Base-by-base conservation (phyloP, 2,329 filamentous ascomycete species). In the Sporothrix euskadiensis region DNA sequence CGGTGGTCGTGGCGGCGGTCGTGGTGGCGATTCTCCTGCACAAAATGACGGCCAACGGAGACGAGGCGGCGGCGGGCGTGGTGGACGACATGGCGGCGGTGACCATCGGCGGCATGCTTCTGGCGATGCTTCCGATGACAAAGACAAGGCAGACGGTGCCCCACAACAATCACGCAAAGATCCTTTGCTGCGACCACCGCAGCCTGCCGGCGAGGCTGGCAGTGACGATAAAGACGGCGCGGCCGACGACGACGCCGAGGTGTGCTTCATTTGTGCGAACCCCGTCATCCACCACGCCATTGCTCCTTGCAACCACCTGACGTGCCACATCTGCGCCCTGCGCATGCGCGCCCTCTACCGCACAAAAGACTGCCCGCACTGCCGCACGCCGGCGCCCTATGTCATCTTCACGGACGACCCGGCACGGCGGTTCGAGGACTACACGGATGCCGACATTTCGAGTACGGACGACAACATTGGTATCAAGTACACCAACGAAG, bases 191-290 rank as follows among this genome's bases (percentile, higher is more conserved):
- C 71, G 41, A 71, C 49, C 69, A 30, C 47, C 71, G 30, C 65
- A 71, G 49, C 69, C 66, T 52, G 22, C 69, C 4, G 71, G 73
- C 22, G 68, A 44, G 7, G 26, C 47, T n/a, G 72, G 19, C 35
- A 71, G 41, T 7, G 72, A 61, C 52, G 75, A 39, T 54, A 74
- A 47, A 6, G 65, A 59, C 59, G 75, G 63, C 30, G 74, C n/a
- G 1, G 75, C 71, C 32, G 75, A 74, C 54, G 76, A 76, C 41
- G 92, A 94, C 73, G 91, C 87, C 35, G 94, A 98, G 75, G 88
- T 98, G 75, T 99, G 96, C 88, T 98, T 98, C 83, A 99, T 99
- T 79, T 99, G 96, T 83, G 95, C 96, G 73, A 97, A 94, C 76
- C 89, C 91, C 1, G 91, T 99, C 66, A 89, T 92, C 68, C 94